Base-by-base conservation (phyloP, 2,329 filamentous ascomycete genomes). In the Penicillium sp. region DNA sequence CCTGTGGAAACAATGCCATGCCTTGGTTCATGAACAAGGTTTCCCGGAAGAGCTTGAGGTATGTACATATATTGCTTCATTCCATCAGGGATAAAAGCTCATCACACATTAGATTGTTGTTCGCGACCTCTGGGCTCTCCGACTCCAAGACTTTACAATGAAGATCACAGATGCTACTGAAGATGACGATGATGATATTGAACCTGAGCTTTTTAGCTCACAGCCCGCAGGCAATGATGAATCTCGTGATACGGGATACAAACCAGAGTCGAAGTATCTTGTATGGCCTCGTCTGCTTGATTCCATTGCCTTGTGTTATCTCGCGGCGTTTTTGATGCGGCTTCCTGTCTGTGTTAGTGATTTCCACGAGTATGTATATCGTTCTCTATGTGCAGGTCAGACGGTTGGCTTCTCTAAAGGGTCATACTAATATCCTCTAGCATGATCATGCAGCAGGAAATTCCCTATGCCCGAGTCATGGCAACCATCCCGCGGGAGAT, bases 71-170 rank as follows among this genome's bases (percentile, higher is more conserved):
- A 10, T 39, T 40, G 18, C 11, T 18, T 14, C 13, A 3, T 35
- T 1, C 18, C 16, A 32, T 26, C 4, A 36, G 27, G n/a, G 8
- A 19, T 19, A 7, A 16, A 18, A 26, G n/a, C 42, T 34, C 10
- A 40, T 27, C 26, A 53, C 32, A 52, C 7, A 27, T n/a, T 55
- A 81, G 76, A 64, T 78, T 7, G 79, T 96, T 9, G 85, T 95
- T 5, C 84, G 86, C 55, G 91, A 96, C 68, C 81, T 99, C 13
- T 99, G 94, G 93, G 81, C 87, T 48, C 75, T 97, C 47, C 84
- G 90, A 47, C 77, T 91, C 35, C 79, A 83, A 45, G 80, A 78
- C 43, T 75, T 90, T 32, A 76, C 76, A 44, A 70, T 71, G 57
- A 78, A 69, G 54, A 73, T 76, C 49, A 73, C 68, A 62, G 78